Evolutionary conservation across 768 basidiomycete species (phyloP), one percentile per base, ranked within the genome.

Genomic region (Collybia nuda): DNA sequence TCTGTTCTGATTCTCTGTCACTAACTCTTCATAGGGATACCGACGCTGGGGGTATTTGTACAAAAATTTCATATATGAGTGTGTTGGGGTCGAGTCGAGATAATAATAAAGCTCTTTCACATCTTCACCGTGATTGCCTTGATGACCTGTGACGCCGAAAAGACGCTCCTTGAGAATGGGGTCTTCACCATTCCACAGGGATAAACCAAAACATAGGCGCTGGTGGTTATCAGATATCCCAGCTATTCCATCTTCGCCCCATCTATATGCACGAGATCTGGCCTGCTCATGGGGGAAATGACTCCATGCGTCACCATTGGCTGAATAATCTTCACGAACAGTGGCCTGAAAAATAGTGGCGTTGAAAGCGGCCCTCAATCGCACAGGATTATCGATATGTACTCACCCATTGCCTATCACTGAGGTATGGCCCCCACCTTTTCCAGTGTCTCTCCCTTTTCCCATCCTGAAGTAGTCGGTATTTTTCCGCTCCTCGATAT

Each of bases 21-120:
- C 88, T 47, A 99, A 83, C 53, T 96, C 83, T 62, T 98, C 95
- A 68, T 99, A 99, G 1, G 97, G 97, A 68, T 81, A 99, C 28
- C 79, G 75, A 59, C 84, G 77, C 67, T 99, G 97, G 11, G 97
- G 95, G 60, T 99, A 99, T 67, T 99, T 99, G 82, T 99, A 99
- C 50, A 98, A 73, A 70, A 92, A 98, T 68, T 99, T 99, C 97
- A 99, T 98, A 79, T 98, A 99, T 5, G 95, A 97, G 62, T 99
- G 97, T 1, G 97, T 98, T 32, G 97, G 97, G 1, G 97, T 98
- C 32, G 93, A 96, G 67, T 98, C 97, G 53, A 99, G 82, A 68
- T 99, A 99, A 67, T 96, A 99, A 69, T 99, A 99, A 23, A 98
- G 74, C 64, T 99, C 97, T 70, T 98, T 98, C 74, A 96, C 94